These are phyloP conservation scores for Bullera alba DNA, from an alignment of 768 basidiomycete genomes.

Conservation along the genomic window DNA sequence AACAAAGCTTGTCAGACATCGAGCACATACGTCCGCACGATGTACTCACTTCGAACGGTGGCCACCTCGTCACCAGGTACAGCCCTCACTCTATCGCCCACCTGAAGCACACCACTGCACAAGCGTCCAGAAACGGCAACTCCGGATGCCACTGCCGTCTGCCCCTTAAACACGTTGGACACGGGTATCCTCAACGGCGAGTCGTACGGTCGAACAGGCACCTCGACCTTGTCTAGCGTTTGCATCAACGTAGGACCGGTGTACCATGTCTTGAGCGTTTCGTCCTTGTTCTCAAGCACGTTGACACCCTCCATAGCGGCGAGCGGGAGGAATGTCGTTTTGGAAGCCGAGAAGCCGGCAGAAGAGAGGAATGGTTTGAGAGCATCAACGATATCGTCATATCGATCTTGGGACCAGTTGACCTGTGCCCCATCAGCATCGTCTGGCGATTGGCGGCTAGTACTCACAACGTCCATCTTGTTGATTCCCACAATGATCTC, in stretches of 20 bases:
- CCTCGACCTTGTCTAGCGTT: slow-evolving; percentile 74
- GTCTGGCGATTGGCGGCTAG: not conserved
- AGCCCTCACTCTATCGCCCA: slow-evolving; percentile 78
- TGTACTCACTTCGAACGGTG: slow-evolving; percentile 55
- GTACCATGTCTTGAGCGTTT: slow-evolving; percentile 67
- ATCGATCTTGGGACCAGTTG: slow-evolving; percentile 74
- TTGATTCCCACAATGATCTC: slow-evolving; percentile 90
- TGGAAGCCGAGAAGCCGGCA: slow-evolving; percentile 73
- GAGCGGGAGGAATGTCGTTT: slow-evolving; percentile 78
- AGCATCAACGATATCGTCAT: slow-evolving; percentile 69
- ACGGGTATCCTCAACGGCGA: slow-evolving; percentile 78
- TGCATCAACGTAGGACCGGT: slow-evolving; percentile 75
- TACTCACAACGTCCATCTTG: slow-evolving; percentile 79
- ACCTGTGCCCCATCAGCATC: slow-evolving; percentile 54
- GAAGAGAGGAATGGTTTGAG: slow-evolving; percentile 76
- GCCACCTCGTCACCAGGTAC: slow-evolving; percentile 88
- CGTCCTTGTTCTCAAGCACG: slow-evolving; percentile 52
- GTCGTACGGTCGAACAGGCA: slow-evolving; percentile 68
- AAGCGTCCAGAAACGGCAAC: slow-evolving; percentile 75
- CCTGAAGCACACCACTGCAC: slow-evolving; percentile 80
- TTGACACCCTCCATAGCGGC: slow-evolving; percentile 87
- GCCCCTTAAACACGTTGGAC: slow-evolving; percentile 90
- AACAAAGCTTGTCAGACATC: no score
- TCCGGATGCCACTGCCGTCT: slow-evolving; percentile 59
- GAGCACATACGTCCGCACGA: no score